Conservation (phyloP, 495 filamentous ascomycete genomes). For the Cenococcum geophilum region DNA sequence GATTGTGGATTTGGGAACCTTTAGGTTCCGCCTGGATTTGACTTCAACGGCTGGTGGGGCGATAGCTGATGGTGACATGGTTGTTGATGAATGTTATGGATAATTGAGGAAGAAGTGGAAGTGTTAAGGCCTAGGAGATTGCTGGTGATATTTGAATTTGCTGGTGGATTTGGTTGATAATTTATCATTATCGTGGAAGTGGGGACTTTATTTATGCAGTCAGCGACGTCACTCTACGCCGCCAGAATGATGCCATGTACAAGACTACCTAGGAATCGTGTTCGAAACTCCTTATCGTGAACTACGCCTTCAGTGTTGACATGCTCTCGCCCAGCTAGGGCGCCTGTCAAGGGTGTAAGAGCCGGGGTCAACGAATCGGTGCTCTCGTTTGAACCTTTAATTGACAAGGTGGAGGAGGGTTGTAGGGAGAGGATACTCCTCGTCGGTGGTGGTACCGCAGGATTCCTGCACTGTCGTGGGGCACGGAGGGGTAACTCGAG, state of each 20-base stretch:
- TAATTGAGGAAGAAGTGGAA: not conserved
- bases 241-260: slow-evolving; percentile 20
- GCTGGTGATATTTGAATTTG: not conserved
- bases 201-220: not conserved
- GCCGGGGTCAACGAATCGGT: not conserved
- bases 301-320: slow-evolving; percentile 3
- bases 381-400: not conserved
- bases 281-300: slow-evolving; percentile 20
- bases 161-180: not conserved
- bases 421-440: not conserved
- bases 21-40: slow-evolving; percentile 16
- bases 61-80: slow-evolving; percentile 25
- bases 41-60: slow-evolving; percentile 22
- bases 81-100: not conserved
- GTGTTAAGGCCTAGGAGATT: not conserved
- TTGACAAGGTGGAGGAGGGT: not conserved
- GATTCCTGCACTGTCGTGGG: not conserved
- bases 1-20: slow-evolving; percentile 8
- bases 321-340: not conserved
- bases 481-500: not conserved
- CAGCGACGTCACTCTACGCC: slow-evolving; percentile 2
- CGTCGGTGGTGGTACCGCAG: not conserved
- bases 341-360: too few relatives aligned
- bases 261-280: not conserved
- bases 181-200: not conserved